Evolutionary conservation across 345 rosid genomes (phyloP).

Genomic region (Turritis glabra): DNA sequence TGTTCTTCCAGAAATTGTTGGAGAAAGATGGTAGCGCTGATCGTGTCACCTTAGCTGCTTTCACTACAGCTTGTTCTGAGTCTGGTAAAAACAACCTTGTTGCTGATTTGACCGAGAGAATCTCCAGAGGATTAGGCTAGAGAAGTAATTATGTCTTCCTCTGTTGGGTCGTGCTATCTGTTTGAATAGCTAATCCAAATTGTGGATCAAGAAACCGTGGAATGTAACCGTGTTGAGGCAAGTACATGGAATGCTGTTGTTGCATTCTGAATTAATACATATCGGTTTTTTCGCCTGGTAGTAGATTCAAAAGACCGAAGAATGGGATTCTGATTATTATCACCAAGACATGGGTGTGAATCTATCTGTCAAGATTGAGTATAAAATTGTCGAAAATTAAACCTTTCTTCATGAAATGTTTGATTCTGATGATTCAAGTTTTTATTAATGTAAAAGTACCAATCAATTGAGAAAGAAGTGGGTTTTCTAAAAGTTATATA

Average conservation of each 20-base stretch:
- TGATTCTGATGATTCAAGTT: not conserved
- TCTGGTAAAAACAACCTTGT: conserved; percentile 72
- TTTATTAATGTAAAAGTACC: conserved; percentile 3
- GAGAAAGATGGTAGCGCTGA: conserved; percentile 58
- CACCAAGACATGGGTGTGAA: not conserved
- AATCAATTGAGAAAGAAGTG: not conserved
- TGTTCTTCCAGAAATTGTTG: conserved; percentile 69
- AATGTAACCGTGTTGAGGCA: conserved; percentile 2
- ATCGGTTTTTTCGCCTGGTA: not conserved
- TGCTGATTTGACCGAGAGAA: conserved; percentile 62
- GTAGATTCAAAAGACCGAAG: not conserved
- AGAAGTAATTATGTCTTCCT: conserved; percentile 7
- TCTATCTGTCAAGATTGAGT: not conserved
- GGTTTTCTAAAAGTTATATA: not conserved
- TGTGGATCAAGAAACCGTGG: conserved; percentile 1
- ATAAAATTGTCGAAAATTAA: not conserved
- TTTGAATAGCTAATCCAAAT: not conserved
- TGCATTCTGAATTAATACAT: not conserved
- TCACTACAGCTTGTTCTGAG: conserved; percentile 74
- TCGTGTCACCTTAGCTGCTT: conserved; percentile 69
- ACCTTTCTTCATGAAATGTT: not conserved
- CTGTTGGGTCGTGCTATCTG: conserved; percentile 7
- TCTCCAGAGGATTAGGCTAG: conserved; percentile 57
- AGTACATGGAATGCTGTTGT: not conserved
- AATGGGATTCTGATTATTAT: not conserved